These are phyloP conservation scores for Aspergillus candidus DNA, from an alignment of 2,329 filamentous ascomycete genomes.

Conservation along the genomic window DNA sequence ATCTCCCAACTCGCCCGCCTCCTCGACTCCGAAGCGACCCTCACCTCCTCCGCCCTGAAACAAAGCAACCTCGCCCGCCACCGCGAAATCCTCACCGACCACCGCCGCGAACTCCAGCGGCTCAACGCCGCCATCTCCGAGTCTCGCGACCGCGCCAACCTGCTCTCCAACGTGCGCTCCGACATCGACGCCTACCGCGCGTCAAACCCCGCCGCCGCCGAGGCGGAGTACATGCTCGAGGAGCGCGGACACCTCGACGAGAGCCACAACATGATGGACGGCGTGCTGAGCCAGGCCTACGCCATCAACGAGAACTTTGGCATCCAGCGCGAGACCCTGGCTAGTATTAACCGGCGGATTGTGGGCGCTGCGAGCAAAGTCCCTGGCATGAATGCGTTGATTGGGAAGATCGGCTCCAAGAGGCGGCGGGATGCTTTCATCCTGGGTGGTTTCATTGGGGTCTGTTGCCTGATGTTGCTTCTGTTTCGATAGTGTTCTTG, in stretches of 20 bases:
- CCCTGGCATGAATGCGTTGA: conserved; percentile 86
- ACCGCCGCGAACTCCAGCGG: conserved; percentile 73
- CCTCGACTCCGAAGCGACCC: conserved; percentile 82
- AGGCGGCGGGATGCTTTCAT: conserved; percentile 94
- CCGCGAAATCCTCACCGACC: conserved; percentile 80
- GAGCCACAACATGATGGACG: conserved; percentile 83
- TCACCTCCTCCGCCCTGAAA: conserved; percentile 88
- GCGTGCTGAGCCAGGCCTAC: conserved; percentile 89
- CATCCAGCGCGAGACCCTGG: conserved; percentile 78
- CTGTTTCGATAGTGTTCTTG: conserved; percentile 57
- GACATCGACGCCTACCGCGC: conserved; percentile 88
- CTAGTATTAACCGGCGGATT: conserved; percentile 85
- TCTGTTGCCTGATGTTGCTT: conserved; percentile 83
- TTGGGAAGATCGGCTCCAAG: conserved; percentile 86
- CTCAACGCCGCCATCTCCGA: conserved; percentile 68
- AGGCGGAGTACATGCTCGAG: conserved; percentile 95
- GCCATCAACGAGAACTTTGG: conserved; percentile 90
- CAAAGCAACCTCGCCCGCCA: conserved; percentile 92
- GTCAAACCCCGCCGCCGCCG: conserved; percentile 71
- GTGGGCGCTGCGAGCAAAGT: conserved; percentile 83
- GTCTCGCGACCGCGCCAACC: conserved; percentile 78
- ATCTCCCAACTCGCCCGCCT: conserved; percentile 78
- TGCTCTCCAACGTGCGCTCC: conserved; percentile 81
- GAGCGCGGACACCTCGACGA: conserved; percentile 82
- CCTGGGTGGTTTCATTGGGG: conserved; percentile 80